Evolutionary conservation across 2,329 filamentous ascomycete genomes (phyloP), one percentile per base, ranked within the genome.

Genomic region (Cladosporium sphaerospermum): DNA sequence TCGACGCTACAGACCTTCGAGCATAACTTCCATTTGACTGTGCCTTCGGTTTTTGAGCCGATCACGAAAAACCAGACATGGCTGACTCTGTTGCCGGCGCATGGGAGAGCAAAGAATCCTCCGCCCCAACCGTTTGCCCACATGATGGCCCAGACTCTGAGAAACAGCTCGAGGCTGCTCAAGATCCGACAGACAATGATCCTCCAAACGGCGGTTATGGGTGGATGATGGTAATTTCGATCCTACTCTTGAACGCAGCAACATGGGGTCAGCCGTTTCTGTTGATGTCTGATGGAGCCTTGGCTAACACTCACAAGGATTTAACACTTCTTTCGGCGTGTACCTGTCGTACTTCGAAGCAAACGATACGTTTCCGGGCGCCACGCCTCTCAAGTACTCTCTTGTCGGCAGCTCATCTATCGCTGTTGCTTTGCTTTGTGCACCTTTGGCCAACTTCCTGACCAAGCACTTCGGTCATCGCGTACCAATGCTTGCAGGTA

Each of bases 331-430:
- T 3, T 76, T 72, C 52, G 71, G 71, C 16, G 68, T 76, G 9
- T 75, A 73, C 52, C 66, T 76, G 0, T 66, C 69, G 5, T 67
- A 73, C 48, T 76, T 73, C 53, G 62, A 75, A 11, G 54, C 62
- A 6, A 58, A 66, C 36, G 49, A 65, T 8, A 62, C 62, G 3
- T 74, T 71, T 46, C 62, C 63, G 0, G 63, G 62, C 4, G 68
- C 71, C 23, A 64, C 62, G 3, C 48, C 65, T 0, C 60, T 72
- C 40, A 67, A 72, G 52, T 74, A 69, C 57, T 70, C 70, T 4
- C 66, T 72, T 41, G 65, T 74, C 23, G 71, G 71, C 4, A 69
- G 70, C n/a, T 58, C 73, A 28, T 64, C 66, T 40, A 68, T 73
- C 45, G 57, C 62, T 3, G 55, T 64, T 4, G 60, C 66, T 13